Evolutionary conservation across 805 yeast species (phyloP).

Genomic region (Candida gorgasii): DNA sequence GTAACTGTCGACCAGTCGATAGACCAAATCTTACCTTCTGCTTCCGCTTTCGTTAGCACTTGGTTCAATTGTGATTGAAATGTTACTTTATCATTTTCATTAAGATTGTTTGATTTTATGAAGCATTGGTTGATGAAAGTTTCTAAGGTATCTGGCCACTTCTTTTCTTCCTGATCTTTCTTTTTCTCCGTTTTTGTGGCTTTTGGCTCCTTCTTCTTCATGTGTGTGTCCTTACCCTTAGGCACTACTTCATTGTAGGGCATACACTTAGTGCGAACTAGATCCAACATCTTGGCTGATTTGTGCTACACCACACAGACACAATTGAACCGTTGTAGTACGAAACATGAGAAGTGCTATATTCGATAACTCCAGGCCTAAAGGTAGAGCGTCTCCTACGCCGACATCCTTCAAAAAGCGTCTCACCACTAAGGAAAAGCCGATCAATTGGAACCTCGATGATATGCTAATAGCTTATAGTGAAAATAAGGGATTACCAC

Average conservation of each 20-base stretch:
- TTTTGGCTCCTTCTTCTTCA: background rate
- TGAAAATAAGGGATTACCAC: slow-evolving; percentile 35
- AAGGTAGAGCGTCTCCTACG: slow-evolving; percentile 7
- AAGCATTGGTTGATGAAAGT: slow-evolving; percentile 52
- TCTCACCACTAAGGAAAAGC: background rate
- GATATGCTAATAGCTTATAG: slow-evolving; percentile 37
- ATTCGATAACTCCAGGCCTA: slow-evolving; percentile 19
- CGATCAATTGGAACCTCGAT: slow-evolving; percentile 34
- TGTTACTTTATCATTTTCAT: slow-evolving; percentile 31
- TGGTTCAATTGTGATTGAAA: slow-evolving; percentile 53
- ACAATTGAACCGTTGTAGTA: too few relatives aligned
- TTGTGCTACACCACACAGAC: too few relatives aligned
- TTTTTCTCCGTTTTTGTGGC: background rate
- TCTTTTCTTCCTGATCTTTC: background rate
- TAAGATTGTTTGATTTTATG: slow-evolving; percentile 33
- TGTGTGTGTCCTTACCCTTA: background rate
- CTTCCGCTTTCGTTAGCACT: slow-evolving; percentile 50
- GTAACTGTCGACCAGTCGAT: slow-evolving; percentile 57
- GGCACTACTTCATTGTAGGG: slow-evolving; percentile 11
- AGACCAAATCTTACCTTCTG: slow-evolving; percentile 40
- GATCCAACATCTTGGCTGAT: background rate
- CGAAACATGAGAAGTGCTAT: slow-evolving; percentile 37
- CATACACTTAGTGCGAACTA: slow-evolving; percentile 1
- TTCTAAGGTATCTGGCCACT: slow-evolving; percentile 59
- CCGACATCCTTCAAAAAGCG: slow-evolving; percentile 8